A percentile compares a stretch with the other conserved stretches of the same genome.
These are phyloP conservation scores for Galeopsis tetrahit DNA, from an alignment of 257 asterid species.

Conservation along the genomic window DNA sequence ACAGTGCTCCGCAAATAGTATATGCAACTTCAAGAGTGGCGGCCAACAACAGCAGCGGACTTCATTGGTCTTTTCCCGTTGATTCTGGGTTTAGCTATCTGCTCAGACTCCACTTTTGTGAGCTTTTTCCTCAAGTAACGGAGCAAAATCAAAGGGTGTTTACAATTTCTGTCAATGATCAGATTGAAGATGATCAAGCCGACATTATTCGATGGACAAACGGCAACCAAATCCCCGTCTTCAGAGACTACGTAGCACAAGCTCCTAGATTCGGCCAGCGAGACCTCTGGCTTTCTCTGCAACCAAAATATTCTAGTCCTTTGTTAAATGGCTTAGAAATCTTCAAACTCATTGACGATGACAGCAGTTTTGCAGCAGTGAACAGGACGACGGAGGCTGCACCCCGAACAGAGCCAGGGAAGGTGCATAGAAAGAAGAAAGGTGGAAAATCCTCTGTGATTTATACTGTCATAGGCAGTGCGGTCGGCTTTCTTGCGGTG, in stretches of 20 bases:
- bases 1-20: slow-evolving; percentile 54
- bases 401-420: background rate
- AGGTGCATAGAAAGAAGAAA: background rate
- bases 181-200: background rate
- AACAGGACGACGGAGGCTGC: background rate
- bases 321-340: slow-evolving; percentile 68
- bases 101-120: slow-evolving; percentile 63
- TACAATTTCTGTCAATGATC: slow-evolving; percentile 27
- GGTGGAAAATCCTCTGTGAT: background rate
- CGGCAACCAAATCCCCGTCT: slow-evolving; percentile 42
- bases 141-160: slow-evolving; percentile 34
- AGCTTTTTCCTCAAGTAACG: slow-evolving; percentile 28
- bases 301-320: background rate
- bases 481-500: slow-evolving; percentile 31
- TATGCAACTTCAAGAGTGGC: slow-evolving; percentile 43
- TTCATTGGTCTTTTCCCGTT: slow-evolving; percentile 54
- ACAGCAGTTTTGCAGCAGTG: slow-evolving; percentile 47
- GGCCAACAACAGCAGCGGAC: background rate
- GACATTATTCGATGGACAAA: slow-evolving; percentile 39
- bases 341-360: slow-evolving; percentile 49
- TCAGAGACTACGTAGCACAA: slow-evolving; percentile 41
- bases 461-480: slow-evolving; percentile 38
- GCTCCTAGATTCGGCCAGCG: slow-evolving; percentile 33
- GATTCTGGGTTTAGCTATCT: slow-evolving; percentile 58
- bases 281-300: slow-evolving; percentile 37